Conservation (phyloP, 805 yeast species). For the Candida multigemmis region DNA sequence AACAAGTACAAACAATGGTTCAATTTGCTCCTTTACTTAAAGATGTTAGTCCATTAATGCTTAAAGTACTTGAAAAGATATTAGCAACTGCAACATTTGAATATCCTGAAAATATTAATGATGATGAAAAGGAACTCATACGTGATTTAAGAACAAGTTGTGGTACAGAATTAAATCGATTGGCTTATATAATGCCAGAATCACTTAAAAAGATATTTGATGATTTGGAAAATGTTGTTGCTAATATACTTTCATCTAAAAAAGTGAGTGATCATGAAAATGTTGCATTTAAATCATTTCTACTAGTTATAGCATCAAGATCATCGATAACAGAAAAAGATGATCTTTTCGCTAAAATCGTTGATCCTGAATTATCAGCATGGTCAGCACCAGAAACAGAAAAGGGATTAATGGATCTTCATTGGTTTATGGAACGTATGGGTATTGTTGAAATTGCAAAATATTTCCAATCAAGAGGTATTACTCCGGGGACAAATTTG, state of each 20-base stretch:
- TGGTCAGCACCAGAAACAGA: slow-evolving; percentile 93
- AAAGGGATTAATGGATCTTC: slow-evolving; percentile 80
- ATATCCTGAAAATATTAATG: slow-evolving; percentile 57
- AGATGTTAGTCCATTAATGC: slow-evolving; percentile 66
- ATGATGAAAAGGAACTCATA: slow-evolving; percentile 70
- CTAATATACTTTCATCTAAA: slow-evolving; percentile 54
- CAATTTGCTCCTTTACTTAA: slow-evolving; percentile 88
- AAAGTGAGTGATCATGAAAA: slow-evolving; percentile 85
- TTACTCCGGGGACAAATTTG: slow-evolving; percentile 67
- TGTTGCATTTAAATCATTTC: slow-evolving; percentile 87
- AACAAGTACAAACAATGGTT: slow-evolving; percentile 84
- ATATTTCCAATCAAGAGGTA: slow-evolving; percentile 77
- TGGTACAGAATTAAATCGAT: slow-evolving; percentile 88
- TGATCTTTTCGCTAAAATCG: slow-evolving; percentile 75
- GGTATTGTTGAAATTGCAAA: slow-evolving; percentile 92
- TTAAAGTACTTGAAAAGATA: slow-evolving; percentile 76
- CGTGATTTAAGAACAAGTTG: slow-evolving; percentile 85
- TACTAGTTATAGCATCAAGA: slow-evolving; percentile 85
- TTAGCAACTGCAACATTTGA: slow-evolving; percentile 78
- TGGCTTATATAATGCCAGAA: slow-evolving; percentile 93
- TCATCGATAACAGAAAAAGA: slow-evolving; percentile 65
- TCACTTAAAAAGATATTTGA: slow-evolving; percentile 70
- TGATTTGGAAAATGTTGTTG: slow-evolving; percentile 76
- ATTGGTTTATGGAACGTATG: slow-evolving; percentile 97
- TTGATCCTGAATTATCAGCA: slow-evolving; percentile 84